Percentiles rank a stretch among this genome's conserved stretches.
Conservation (phyloP, 2,329 filamentous ascomycete genomes). For the Ceratocystis eucalypticola region DNA sequence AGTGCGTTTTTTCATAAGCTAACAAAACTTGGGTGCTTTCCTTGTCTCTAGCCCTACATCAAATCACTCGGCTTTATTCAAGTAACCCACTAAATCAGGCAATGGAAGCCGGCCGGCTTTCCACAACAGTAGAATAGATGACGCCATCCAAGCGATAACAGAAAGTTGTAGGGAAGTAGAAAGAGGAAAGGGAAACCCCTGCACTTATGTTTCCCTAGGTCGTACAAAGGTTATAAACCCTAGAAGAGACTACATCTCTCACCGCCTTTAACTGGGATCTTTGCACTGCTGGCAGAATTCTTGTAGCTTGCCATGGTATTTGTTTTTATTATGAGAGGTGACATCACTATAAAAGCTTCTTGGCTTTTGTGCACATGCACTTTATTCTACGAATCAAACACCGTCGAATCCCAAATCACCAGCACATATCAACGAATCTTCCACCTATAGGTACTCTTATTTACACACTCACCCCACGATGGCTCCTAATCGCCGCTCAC, state of each 20-base stretch:
- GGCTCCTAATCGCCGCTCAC: constrained; percentile 39
- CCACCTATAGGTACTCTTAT: not conserved
- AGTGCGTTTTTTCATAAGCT: too few species aligned
- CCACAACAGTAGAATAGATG: not conserved
- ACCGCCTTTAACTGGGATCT: not conserved
- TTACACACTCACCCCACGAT: constrained; percentile 24
- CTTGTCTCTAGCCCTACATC: too few species aligned
- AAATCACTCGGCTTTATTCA: too few species aligned
- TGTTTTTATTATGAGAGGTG: not conserved
- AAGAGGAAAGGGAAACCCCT: not conserved
- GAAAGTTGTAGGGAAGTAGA: not conserved
- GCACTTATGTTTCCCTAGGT: too few species aligned
- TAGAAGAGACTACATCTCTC: not conserved
- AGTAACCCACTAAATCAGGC: not conserved
- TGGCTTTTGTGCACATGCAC: not conserved
- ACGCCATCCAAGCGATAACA: not conserved
- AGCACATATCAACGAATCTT: too few species aligned
- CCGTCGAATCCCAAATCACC: not conserved
- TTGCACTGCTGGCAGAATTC: not conserved
- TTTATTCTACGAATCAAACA: not conserved
- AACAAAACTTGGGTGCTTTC: too few species aligned
- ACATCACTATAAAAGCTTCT: not conserved
- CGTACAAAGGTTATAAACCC: not conserved
- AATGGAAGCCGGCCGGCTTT: not conserved
- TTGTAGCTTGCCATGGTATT: not conserved